Evolutionary conservation across 371 early-diverging fungal genomes (phyloP).

Genomic region (Aphelidium insulamus): DNA sequence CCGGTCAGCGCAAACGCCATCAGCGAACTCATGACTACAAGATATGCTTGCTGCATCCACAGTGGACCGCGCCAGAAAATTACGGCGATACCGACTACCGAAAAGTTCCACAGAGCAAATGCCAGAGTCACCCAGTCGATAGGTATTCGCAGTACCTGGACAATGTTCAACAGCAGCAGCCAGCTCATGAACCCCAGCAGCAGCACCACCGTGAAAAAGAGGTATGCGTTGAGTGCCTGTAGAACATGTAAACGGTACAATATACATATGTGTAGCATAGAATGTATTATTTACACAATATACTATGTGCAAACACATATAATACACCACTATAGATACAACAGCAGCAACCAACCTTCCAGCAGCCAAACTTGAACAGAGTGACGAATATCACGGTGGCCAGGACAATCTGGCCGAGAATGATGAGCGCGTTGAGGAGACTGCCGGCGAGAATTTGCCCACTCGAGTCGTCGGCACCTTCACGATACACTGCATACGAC

Average conservation of each 20-base stretch:
- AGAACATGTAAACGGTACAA: not conserved
- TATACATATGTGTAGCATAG: not conserved
- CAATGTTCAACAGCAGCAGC: conserved; percentile 26
- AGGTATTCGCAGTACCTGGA: conserved; percentile 36
- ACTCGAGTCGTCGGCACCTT: conserved; percentile 5
- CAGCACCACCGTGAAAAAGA: conserved; percentile 40
- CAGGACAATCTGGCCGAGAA: conserved; percentile 50
- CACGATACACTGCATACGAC: conserved; percentile 13
- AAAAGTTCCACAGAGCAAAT: conserved; percentile 58
- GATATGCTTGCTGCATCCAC: conserved; percentile 47
- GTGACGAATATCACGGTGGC: conserved; percentile 50
- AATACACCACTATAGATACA: not conserved
- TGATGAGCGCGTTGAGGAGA: conserved; percentile 30
- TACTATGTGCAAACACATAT: not conserved
- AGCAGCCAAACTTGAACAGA: conserved; percentile 46
- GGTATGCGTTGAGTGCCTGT: conserved; percentile 42
- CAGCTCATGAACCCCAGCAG: conserved; percentile 57
- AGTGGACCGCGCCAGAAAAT: conserved; percentile 65
- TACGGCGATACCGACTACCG: conserved; percentile 42
- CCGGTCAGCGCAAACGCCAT: conserved; percentile 61
- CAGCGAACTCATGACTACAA: conserved; percentile 54
- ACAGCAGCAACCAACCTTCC: conserved; percentile 22
- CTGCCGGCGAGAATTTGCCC: conserved; percentile 4
- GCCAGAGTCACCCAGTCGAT: conserved; percentile 48
- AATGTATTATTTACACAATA: not conserved